Conservation (phyloP, 2,329 filamentous ascomycete genomes). For the Cytospora paraplurivora region DNA sequence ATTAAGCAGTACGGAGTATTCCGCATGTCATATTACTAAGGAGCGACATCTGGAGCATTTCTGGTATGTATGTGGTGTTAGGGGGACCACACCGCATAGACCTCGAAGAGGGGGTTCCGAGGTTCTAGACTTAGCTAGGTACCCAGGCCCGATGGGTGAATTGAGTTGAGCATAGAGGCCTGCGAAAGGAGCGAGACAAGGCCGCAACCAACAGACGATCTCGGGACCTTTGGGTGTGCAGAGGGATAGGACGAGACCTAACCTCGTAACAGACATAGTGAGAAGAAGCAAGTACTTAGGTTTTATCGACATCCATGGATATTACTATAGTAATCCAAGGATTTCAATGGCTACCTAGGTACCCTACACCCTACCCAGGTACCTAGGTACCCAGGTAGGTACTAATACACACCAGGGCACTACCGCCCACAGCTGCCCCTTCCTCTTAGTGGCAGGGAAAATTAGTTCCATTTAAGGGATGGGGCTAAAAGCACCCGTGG, state of each 20-base stretch:
- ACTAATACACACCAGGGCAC: background rate
- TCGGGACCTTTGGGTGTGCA: background rate
- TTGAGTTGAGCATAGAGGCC: background rate
- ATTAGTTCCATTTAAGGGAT: conserved; percentile 15
- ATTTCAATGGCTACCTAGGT: background rate
- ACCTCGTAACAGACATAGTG: background rate
- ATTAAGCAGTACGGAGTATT: background rate
- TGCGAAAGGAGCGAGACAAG: background rate
- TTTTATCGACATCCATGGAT: too few relatives aligned
- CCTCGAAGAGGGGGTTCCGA: background rate
- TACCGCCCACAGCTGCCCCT: conserved; percentile 6
- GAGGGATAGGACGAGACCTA: background rate
- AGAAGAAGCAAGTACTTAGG: background rate
- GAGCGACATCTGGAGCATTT: background rate
- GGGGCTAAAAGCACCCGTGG: conserved; percentile 1
- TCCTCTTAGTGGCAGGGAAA: conserved; percentile 19
- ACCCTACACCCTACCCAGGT: too few relatives aligned
- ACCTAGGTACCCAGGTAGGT: too few relatives aligned
- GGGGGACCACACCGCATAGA: background rate
- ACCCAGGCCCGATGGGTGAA: background rate
- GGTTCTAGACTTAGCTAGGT: background rate
- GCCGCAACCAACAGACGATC: background rate
- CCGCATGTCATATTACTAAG: conserved; percentile 1
- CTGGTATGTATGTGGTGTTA: too few relatives aligned
- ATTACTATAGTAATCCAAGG: background rate